phyloP scores from a whole-genome alignment of 768 basidiomycete species.

The Kwoniella botswanensis region DNA sequence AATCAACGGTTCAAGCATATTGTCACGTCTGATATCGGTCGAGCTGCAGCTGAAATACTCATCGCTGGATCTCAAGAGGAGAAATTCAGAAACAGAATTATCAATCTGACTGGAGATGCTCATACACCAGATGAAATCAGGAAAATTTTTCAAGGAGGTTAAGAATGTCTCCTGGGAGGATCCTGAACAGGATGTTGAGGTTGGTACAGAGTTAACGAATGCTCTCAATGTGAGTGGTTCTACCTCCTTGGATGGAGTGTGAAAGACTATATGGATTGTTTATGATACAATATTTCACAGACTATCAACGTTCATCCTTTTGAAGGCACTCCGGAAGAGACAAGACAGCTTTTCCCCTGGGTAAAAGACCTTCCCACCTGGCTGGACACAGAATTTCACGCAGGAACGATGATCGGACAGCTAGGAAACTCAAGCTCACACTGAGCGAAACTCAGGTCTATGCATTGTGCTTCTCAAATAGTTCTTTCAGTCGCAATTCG shows the following conservation, averaged over 20 bases:
- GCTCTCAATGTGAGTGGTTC: neutral
- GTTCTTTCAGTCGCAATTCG: too few species aligned
- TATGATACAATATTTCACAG: neutral
- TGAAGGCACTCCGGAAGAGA: slow-evolving; percentile 4
- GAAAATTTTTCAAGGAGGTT: neutral
- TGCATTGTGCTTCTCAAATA: neutral
- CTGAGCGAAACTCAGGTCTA: neutral
- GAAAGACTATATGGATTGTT: neutral
- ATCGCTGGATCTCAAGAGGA: neutral
- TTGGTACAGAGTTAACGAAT: neutral
- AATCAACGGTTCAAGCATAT: neutral
- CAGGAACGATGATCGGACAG: neutral
- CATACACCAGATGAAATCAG: neutral
- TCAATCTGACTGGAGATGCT: neutral
- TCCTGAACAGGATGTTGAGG: neutral
- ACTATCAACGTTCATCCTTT: slow-evolving; percentile 12
- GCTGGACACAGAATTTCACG: slow-evolving; percentile 3
- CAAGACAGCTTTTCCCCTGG: slow-evolving; percentile 15
- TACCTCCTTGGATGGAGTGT: neutral
- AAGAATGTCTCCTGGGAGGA: neutral
- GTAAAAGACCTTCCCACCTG: slow-evolving; percentile 2
- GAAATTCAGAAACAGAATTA: neutral
- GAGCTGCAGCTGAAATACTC: neutral
- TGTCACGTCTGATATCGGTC: slow-evolving; percentile 5
- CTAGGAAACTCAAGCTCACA: neutral